Evolutionary conservation across 1,284 basidiomycete genomes (phyloP).

Genomic region (Meira nashicola): DNA sequence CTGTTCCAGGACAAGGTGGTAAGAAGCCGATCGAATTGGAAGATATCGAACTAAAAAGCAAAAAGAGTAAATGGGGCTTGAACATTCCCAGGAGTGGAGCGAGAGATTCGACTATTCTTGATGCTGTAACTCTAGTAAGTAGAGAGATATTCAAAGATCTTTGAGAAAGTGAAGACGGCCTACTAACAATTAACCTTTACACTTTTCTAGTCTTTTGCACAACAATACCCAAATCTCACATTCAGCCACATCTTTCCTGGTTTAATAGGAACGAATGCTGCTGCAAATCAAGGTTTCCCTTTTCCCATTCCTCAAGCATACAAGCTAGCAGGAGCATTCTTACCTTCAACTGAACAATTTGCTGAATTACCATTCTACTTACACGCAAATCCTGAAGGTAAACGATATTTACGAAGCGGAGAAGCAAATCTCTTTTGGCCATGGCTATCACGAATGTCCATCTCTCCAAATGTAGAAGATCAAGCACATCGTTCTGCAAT

Average conservation of each 20-base stretch:
- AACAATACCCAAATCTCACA: constrained; percentile 30
- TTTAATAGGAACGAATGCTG: constrained; percentile 38
- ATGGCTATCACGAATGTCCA: constrained; percentile 17
- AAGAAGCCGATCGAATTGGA: constrained; percentile 30
- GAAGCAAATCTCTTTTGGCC: constrained; percentile 24
- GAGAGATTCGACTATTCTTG: constrained; percentile 25
- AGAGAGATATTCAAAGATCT: too few relatives aligned
- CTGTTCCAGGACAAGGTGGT: constrained; percentile 40
- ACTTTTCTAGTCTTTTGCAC: constrained; percentile 15
- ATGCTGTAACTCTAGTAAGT: constrained; percentile 28
- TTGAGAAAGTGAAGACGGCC: constrained; percentile 2
- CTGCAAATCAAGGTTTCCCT: constrained; percentile 44
- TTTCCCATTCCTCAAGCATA: constrained; percentile 33
- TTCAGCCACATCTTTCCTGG: constrained; percentile 45
- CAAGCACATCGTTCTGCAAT: not conserved
- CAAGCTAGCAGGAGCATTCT: constrained; percentile 5
- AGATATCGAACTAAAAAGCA: constrained; percentile 43
- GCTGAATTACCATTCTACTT: constrained; percentile 42
- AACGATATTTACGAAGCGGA: constrained; percentile 26
- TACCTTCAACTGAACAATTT: constrained; percentile 24
- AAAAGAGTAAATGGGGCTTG: constrained; percentile 20
- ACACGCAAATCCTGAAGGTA: constrained; percentile 22
- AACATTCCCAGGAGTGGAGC: constrained; percentile 23
- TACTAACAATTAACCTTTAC: constrained; percentile 10
- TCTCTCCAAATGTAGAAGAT: constrained; percentile 21